Base-by-base conservation (phyloP, 2,329 filamentous ascomycete genomes). In the Lachnellula subtilissima region DNA sequence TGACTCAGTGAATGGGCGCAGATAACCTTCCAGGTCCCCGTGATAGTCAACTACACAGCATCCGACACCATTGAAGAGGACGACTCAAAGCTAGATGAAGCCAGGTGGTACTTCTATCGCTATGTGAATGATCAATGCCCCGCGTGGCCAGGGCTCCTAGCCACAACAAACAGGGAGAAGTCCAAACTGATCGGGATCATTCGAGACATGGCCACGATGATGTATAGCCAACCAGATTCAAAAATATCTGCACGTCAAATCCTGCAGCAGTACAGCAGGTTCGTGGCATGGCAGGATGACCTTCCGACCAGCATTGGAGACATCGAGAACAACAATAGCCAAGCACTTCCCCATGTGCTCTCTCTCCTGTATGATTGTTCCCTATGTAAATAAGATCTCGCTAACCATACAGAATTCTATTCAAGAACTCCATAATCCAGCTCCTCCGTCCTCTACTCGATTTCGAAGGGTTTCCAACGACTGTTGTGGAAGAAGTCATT, bases 1-100 rank as follows among this genome's bases (percentile, higher is more conserved):
- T 36, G 25, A 45, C 15, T 37, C 43, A 71, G 69, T 56, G 68
- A 71, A 57, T 71, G 70, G 70, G 64, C 67, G 28, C 67, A 67
- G 42, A 58, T 68, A 40, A 70, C 68, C 6, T 71, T 67, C 45
- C 64, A 69, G 39, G 55, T 59, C 9, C 64, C 69, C 8, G 50
- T 52, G 9, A 47, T 39, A 1, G 8, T 64, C 11, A 52, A 48
- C 5, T 48, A 57, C 19, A 40, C 52, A 22, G 22, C 14, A n/a
- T 52, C 59, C 35, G 40, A 63, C 19, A 40, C 47, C 14, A 25
- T 58, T 15, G 59, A 59, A 36, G 61, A 65, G 22, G 37, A 39
- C 22, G 60, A 64, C 25, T 25, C 32, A 2, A 48, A 50, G 6
- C 42, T 61, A 3, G 69, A 69, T 37, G 42, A 61, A 4, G 52